These are phyloP conservation scores for Camelina sativa DNA, from an alignment of 345 rosid genomes.

Conservation along the genomic window DNA sequence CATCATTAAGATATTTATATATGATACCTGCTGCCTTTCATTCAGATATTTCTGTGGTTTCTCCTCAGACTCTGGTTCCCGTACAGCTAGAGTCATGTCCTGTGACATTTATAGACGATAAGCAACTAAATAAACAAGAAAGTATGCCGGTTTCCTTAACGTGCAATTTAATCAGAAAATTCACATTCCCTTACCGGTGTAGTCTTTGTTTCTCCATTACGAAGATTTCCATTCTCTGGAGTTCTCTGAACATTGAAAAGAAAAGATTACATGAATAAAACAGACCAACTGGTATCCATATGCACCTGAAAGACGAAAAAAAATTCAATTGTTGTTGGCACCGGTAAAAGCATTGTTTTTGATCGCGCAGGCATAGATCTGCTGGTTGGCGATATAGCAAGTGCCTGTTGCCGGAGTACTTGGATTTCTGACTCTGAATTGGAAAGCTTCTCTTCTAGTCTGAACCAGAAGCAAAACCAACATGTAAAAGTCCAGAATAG, in stretches of 20 bases:
- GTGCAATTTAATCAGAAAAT: conserved; percentile 2
- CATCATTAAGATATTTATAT: neutral
- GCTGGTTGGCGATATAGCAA: conserved; percentile 92
- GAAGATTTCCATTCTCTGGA: conserved; percentile 75
- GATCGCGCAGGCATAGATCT: conserved; percentile 71
- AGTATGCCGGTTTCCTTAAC: neutral
- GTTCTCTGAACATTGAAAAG: conserved; percentile 70
- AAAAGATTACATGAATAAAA: conserved; percentile 38
- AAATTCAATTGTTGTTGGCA: conserved; percentile 28
- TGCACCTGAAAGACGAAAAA: conserved; percentile 12
- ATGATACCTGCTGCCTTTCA: conserved; percentile 88
- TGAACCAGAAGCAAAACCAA: conserved; percentile 47
- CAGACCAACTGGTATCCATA: conserved; percentile 23
- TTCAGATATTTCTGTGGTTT: conserved; percentile 95
- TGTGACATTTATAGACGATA: conserved; percentile 42
- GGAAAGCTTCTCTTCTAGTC: conserved; percentile 94
- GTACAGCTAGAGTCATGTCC: conserved; percentile 68
- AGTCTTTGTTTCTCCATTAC: conserved; percentile 74
- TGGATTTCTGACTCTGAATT: conserved; percentile 98
- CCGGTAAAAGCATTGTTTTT: conserved; percentile 77
- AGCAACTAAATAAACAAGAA: conserved; percentile 33
- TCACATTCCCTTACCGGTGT: conserved; percentile 55
- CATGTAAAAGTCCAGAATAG: conserved; percentile 21
- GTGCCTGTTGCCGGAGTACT: conserved; percentile 97
- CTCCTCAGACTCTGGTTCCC: conserved; percentile 97